Conservation (phyloP, 331 rosid species). For the Dryas integrifolia region DNA sequence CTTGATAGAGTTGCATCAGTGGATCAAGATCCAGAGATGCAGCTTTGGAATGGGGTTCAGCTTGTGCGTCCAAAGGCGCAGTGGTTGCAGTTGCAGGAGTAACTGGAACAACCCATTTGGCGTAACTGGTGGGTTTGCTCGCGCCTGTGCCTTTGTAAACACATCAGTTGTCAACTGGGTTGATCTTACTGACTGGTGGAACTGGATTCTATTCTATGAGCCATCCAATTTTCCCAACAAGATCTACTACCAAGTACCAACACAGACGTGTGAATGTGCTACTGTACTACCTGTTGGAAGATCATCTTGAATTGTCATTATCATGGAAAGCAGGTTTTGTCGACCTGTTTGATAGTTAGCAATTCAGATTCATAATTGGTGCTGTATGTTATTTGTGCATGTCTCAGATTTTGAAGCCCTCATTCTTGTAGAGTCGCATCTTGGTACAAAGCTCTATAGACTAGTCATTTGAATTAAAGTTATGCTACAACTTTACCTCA, state of each 20-base stretch:
- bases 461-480: not conserved
- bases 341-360: not conserved
- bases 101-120: conserved; percentile 4
- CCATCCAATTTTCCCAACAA: not conserved
- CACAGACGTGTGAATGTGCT: conserved; percentile 3
- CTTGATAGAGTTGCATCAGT: not conserved
- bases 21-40: not conserved
- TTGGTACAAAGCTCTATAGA: not conserved
- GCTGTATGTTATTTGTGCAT: not conserved
- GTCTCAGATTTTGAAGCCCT: not conserved
- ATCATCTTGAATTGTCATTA: not conserved
- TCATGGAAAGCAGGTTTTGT: not conserved
- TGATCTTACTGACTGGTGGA: conserved; percentile 6
- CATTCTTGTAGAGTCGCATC: not conserved
- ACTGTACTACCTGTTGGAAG: not conserved
- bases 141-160: not conserved
- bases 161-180: not conserved
- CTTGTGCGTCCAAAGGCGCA: not conserved
- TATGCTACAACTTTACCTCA: not conserved
- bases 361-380: not conserved
- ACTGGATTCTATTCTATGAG: not conserved
- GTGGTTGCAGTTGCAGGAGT: conserved; percentile 6
- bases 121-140: conserved; percentile 3
- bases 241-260: not conserved
- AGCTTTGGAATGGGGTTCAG: not conserved